Conservation (phyloP, 345 rosid genomes). For the Dimocarpus longan region DNA sequence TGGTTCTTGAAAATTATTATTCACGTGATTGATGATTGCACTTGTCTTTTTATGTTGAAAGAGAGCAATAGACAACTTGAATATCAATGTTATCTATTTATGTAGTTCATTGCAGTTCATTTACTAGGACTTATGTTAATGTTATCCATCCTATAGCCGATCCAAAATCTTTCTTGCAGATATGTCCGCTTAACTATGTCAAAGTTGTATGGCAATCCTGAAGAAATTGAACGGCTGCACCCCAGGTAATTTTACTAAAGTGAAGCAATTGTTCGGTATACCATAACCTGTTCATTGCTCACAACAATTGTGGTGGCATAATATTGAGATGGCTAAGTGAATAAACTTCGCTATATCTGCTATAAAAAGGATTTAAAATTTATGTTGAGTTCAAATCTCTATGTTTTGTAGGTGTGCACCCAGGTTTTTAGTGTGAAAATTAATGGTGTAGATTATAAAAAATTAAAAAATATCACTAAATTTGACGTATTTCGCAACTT, state of each 20-base stretch:
- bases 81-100: not conserved
- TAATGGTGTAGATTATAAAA: not conserved
- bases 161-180: constrained; percentile 41
- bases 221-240: constrained; percentile 59
- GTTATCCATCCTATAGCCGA: not conserved
- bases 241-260: constrained; percentile 58
- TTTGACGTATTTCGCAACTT: not conserved
- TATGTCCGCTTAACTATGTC: constrained; percentile 84
- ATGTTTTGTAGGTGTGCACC: not conserved
- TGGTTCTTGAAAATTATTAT: not conserved
- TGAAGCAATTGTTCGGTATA: not conserved
- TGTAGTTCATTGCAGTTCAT: not conserved
- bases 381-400: not conserved
- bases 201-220: constrained; percentile 47
- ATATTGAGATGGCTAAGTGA: not conserved
- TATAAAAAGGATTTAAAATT: not conserved
- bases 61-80: not conserved
- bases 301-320: not conserved
- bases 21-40: not conserved
- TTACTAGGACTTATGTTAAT: not conserved
- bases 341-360: not conserved
- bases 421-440: not conserved
- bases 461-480: not conserved
- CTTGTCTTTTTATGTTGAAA: not conserved
- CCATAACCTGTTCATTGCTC: not conserved